phyloP scores from a whole-genome alignment of 495 filamentous ascomycete species.

The Penicillium robsamsonii region DNA sequence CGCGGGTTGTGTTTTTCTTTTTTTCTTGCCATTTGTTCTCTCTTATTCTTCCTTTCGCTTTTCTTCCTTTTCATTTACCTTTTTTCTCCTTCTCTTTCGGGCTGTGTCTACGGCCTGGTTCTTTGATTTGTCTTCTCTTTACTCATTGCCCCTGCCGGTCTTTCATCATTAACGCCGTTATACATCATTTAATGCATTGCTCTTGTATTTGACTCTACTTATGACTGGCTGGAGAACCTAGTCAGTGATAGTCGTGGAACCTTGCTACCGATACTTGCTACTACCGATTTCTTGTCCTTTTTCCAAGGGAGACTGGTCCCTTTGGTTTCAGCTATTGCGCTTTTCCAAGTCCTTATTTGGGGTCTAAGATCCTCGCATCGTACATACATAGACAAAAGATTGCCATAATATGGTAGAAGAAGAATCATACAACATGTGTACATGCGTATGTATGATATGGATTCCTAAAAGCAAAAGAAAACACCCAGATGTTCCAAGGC shows the following conservation, averaged over 20 bases:
- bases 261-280: neutral
- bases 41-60: constrained; percentile 11
- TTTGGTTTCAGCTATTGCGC: neutral
- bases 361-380: neutral
- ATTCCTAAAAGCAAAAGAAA: no score
- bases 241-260: neutral
- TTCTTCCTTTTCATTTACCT: constrained; percentile 5
- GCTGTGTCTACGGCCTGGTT: constrained; percentile 7
- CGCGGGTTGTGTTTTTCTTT: constrained; percentile 23
- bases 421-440: no score
- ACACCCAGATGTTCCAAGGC: no score
- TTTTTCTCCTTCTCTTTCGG: constrained; percentile 8
- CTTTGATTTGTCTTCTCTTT: constrained; percentile 19
- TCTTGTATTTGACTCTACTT: constrained; percentile 13
- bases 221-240: neutral
- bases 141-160: constrained; percentile 9
- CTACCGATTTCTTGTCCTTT: neutral
- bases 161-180: constrained; percentile 22
- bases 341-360: neutral
- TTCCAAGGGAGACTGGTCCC: neutral
- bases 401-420: neutral
- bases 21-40: constrained; percentile 5
- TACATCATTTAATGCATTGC: constrained; percentile 35
- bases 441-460: no score
- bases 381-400: neutral